phyloP scores from a whole-genome alignment of 1,284 basidiomycete genomes.

The Cutaneotrichosporon sp. region DNA sequence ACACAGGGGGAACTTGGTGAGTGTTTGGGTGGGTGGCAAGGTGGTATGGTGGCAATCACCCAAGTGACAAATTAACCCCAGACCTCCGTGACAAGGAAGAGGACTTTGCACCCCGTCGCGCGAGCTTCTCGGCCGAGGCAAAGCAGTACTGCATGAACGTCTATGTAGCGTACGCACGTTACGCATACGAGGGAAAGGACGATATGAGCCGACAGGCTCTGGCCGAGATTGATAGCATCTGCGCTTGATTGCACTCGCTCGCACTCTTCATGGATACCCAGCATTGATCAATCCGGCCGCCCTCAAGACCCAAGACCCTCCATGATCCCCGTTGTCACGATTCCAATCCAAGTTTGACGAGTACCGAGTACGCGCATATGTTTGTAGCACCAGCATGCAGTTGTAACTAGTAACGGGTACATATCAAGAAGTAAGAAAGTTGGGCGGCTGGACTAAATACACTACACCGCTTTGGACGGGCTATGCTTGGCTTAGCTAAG shows the following conservation, averaged over 20 bases:
- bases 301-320: background rate
- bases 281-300: background rate
- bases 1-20: constrained; percentile 7
- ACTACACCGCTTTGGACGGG: no score
- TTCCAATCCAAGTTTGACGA: background rate
- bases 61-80: background rate
- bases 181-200: constrained; percentile 6
- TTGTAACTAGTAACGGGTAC: background rate
- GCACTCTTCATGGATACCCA: background rate
- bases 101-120: background rate
- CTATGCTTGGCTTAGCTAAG: no score
- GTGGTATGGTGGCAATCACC: no score
- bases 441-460: no score
- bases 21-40: no score
- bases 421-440: background rate
- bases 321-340: background rate
- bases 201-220: background rate
- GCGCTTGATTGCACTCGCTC: background rate
- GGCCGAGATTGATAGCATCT: constrained; percentile 4
- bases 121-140: constrained; percentile 3
- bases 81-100: background rate
- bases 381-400: constrained; percentile 1
- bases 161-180: constrained; percentile 1
- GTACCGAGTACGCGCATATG: background rate
- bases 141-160: constrained; percentile 12